phyloP scores from a whole-genome alignment of 768 basidiomycete species.

The Auricularia cornea region DNA sequence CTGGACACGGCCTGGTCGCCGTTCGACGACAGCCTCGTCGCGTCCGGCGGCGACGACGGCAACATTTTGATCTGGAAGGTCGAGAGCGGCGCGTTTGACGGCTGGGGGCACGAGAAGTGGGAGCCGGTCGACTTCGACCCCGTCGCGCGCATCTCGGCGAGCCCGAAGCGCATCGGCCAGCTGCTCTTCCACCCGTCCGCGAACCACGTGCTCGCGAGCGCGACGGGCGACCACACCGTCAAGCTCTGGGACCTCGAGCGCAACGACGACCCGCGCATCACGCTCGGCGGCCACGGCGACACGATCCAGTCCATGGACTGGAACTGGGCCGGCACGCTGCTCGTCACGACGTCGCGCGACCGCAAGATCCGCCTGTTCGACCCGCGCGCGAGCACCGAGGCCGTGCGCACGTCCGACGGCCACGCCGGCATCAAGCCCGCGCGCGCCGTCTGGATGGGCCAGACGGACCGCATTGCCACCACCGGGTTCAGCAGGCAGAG shows the following conservation, averaged over 20 bases:
- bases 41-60: conserved; percentile 90
- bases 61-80: conserved; percentile 91
- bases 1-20: conserved; percentile 97
- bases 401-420: conserved; percentile 75
- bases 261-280: conserved; percentile 51
- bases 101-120: conserved; percentile 81
- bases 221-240: conserved; percentile 76
- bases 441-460: conserved; percentile 86
- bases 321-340: conserved; percentile 67
- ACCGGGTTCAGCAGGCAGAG: conserved; percentile 98
- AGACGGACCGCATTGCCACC: conserved; percentile 78
- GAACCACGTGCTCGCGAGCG: conserved; percentile 72
- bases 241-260: conserved; percentile 87
- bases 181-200: conserved; percentile 92
- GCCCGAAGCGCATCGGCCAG: conserved; percentile 86
- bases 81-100: conserved; percentile 60
- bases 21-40: conserved; percentile 84
- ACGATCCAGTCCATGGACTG: conserved; percentile 81
- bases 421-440: conserved; percentile 92
- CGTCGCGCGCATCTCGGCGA: conserved; percentile 68
- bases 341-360: conserved; percentile 89
- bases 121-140: conserved; percentile 78
- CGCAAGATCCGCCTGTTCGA: conserved; percentile 90
- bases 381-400: conserved; percentile 70
- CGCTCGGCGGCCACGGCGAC: conserved; percentile 72